Evolutionary conservation across 2,329 filamentous ascomycete species (phyloP).

Genomic region (Botryotinia globosa): DNA sequence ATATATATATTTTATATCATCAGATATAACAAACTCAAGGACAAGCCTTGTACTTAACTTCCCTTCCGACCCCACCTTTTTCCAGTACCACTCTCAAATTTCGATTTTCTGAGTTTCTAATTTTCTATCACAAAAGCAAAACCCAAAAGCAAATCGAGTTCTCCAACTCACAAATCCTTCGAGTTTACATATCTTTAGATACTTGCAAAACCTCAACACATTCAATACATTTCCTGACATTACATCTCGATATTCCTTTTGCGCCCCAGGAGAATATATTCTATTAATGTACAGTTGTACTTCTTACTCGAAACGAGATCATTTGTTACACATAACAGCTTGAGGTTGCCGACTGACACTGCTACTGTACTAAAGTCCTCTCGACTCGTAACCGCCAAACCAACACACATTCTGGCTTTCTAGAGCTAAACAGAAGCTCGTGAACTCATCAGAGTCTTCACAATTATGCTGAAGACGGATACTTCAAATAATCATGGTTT

Average conservation of each 20-base stretch:
- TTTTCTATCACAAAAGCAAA: constrained; percentile 7
- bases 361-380: background rate
- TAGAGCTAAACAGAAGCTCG: background rate
- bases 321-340: background rate
- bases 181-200: background rate
- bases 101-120: constrained; percentile 1
- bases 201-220: background rate
- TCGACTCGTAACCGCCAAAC: constrained; percentile 11
- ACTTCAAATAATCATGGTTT: constrained; percentile 36
- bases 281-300: background rate
- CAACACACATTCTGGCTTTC: constrained; percentile 1
- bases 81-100: background rate
- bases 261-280: background rate
- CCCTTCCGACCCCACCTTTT: constrained; percentile 9
- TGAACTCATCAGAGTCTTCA: constrained; percentile 5
- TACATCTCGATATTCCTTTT: background rate
- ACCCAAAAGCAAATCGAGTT: background rate
- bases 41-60: constrained; percentile 5
- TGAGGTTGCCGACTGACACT: background rate
- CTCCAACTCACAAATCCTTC: background rate
- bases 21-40: background rate
- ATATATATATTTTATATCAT: background rate
- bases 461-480: constrained; percentile 40
- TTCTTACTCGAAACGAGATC: background rate
- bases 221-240: background rate